Base-by-base conservation (phyloP, 208 protist species). In the Trypanosoma scelopori region DNA sequence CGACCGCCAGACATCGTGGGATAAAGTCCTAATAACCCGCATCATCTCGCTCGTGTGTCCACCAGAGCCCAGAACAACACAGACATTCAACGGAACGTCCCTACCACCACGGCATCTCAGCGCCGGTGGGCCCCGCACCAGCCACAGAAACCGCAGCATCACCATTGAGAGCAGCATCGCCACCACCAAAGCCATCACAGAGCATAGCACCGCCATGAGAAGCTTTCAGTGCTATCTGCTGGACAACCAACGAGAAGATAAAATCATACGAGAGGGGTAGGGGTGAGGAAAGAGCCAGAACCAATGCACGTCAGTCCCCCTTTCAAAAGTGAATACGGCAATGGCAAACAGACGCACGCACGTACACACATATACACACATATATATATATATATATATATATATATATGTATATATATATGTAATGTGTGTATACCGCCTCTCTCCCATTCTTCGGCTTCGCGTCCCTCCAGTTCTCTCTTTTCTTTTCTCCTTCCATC, bases 31-130 rank as follows among this genome's bases (percentile, higher is more conserved):
- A 46, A 97, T 77, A 37, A 65, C 46, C 47, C 89, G 82, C 74
- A 97, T 74, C 93, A 97, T 97, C 63, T 97, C 93, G 46, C 82
- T 91, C 2, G 93, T 97, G 78, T 97, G 93, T 18, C 93, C 93
- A 28, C 93, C 93, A 58, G 90, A 95, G 48, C 93, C 93, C 28
- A 97, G 74, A 22, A 97, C 90, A 15, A 93, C 82, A 52, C 82
- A 76, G 3, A 95, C 78, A 57, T 70, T 82, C 47, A 89, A 67
- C 28, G 65, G 60, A 15, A 48, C 20, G 27, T 55, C 42, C 12
- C 20, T 37, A 25, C 32, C 23, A 25, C 32, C 23, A 20, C 51
- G 60, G 32, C 25, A 35, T 5, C 22, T 42, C n/a, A 53, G 45
- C 20, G 53, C 37, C 4, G 58, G 60, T 20, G 39, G 48, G 18